phyloP scores from a whole-genome alignment of 129 eudicot genomes.

The Deinandra increscens region DNA sequence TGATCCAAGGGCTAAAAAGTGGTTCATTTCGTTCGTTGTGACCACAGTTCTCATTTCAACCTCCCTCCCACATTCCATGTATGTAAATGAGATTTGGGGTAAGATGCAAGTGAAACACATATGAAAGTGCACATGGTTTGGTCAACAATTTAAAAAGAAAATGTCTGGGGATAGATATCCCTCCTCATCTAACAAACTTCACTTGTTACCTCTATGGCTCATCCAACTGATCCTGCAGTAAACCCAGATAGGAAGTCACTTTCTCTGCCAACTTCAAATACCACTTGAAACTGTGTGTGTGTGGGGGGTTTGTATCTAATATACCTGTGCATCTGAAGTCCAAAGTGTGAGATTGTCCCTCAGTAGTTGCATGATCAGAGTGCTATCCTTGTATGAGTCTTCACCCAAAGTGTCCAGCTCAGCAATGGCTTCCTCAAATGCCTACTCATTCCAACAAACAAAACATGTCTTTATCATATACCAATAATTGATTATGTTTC shows the following conservation, averaged over 20 bases:
- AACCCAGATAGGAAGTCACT: not conserved
- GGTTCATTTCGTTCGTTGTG: not conserved
- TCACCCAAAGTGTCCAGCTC: conserved; percentile 11
- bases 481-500: not conserved
- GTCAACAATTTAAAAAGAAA: conserved; percentile 4
- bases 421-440: conserved; percentile 11
- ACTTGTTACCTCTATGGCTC: conserved; percentile 11
- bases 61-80: not conserved
- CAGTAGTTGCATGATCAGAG: conserved; percentile 7
- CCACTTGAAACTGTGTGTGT: not conserved
- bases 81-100: not conserved
- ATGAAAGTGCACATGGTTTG: not conserved
- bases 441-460: not conserved
- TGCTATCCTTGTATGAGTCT: conserved; percentile 4
- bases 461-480: not conserved
- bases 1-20: not conserved
- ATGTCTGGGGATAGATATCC: not conserved
- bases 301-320: not conserved
- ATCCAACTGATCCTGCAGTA: conserved; percentile 10
- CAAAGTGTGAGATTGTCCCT: conserved; percentile 9
- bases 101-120: not conserved
- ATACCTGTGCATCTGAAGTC: conserved; percentile 8
- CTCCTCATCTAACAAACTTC: not conserved
- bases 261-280: not conserved
- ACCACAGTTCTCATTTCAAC: not conserved